phyloP scores from a whole-genome alignment of 1,284 basidiomycete species.

The Neonothopanus nambi region DNA sequence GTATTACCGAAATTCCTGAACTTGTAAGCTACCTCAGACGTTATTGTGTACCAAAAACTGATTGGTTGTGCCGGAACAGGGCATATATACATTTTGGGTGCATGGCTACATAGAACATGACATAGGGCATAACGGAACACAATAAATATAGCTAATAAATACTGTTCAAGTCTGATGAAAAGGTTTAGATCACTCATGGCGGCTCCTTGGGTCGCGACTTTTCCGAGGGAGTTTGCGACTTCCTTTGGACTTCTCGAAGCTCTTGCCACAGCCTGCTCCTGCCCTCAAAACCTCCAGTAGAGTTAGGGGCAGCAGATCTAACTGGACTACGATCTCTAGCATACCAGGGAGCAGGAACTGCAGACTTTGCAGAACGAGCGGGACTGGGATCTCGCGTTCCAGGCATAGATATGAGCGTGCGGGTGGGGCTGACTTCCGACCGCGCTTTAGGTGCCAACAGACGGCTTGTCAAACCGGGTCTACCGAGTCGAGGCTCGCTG shows the following conservation, averaged over 20 bases:
- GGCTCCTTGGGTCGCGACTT: conserved; percentile 36
- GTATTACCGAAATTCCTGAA: conserved; percentile 83
- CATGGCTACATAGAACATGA: background rate
- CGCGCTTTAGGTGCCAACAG: conserved; percentile 15
- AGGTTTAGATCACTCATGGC: conserved; percentile 34
- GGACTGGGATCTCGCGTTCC: conserved; percentile 39
- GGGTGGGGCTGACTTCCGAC: conserved; percentile 15
- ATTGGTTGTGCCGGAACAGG: background rate
- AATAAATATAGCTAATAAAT: conserved; percentile 31
- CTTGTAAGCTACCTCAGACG: background rate
- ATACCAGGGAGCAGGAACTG: conserved; percentile 16
- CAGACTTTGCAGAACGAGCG: conserved; percentile 35
- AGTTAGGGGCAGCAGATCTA: conserved; percentile 25
- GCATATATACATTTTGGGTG: background rate
- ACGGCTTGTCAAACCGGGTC: conserved; percentile 2
- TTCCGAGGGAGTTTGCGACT: conserved; percentile 45
- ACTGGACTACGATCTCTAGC: conserved; percentile 31
- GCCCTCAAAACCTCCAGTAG: conserved; percentile 34
- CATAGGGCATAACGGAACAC: background rate
- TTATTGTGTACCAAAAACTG: background rate
- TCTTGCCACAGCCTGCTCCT: conserved; percentile 60
- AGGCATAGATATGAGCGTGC: conserved; percentile 25
- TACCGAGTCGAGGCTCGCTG: conserved; percentile 1
- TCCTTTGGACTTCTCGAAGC: conserved; percentile 51
- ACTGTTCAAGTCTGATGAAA: conserved; percentile 19